A percentile compares a stretch with the other conserved stretches of the same genome.
Conservation (phyloP, 805 yeast species). For the Saccharomyces cerevisiae region DNA sequence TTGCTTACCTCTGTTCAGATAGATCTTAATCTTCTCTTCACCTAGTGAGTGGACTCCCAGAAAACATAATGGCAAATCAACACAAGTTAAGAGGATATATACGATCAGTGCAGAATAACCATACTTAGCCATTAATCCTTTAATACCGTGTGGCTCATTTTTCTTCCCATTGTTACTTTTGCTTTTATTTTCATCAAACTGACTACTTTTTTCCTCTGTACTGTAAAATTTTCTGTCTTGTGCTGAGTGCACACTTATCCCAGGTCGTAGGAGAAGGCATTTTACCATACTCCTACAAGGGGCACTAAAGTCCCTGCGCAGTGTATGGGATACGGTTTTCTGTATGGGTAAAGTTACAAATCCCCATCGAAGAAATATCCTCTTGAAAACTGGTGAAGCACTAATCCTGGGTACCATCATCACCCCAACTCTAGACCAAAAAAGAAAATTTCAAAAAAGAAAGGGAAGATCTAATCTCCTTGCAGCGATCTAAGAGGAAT, state of each 20-base stretch:
- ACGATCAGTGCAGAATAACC: slow-evolving; percentile 89
- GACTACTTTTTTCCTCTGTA: neutral
- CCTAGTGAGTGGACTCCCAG: slow-evolving; percentile 80
- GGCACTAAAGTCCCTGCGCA: neutral
- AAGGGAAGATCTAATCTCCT: neutral
- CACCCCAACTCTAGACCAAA: neutral
- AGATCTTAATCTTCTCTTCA: slow-evolving; percentile 64
- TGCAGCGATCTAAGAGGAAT: neutral
- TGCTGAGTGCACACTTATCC: neutral
- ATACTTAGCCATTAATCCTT: slow-evolving; percentile 69
- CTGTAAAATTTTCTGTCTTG: neutral
- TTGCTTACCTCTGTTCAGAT: slow-evolving; percentile 53
- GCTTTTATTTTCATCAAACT: neutral
- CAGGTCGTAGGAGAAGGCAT: neutral
- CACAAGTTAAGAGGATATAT: slow-evolving; percentile 58
- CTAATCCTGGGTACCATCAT: neutral
- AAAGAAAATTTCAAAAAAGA: neutral
- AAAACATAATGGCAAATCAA: slow-evolving; percentile 82
- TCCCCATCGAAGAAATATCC: neutral
- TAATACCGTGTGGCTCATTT: slow-evolving; percentile 31
- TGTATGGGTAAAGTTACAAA: neutral
- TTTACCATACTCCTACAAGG: neutral
- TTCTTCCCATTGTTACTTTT: neutral
- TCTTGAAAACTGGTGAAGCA: neutral
- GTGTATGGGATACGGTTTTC: neutral